phyloP scores from a whole-genome alignment of 1,284 basidiomycete species.

The Cryptococcus sp. region DNA sequence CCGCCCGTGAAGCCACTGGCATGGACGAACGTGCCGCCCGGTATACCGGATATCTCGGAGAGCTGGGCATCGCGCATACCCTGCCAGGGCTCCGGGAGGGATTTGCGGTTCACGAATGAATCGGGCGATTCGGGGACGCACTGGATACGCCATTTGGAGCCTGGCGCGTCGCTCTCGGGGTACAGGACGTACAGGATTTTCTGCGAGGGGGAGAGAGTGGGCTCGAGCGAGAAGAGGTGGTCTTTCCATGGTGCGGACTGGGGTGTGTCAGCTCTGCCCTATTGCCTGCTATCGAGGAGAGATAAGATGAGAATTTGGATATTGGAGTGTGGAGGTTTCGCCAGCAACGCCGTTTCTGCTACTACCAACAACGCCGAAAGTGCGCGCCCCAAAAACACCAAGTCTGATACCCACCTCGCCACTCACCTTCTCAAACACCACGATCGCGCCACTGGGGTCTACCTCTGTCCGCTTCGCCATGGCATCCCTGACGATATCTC shows the following conservation, averaged over 20 bases:
- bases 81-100: constrained; percentile 89
- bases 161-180: constrained; percentile 67
- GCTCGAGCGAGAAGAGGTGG: constrained; percentile 86
- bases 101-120: constrained; percentile 87
- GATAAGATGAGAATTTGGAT: neutral
- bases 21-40: constrained; percentile 88
- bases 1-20: constrained; percentile 96
- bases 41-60: constrained; percentile 72
- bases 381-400: neutral
- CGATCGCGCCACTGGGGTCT: constrained; percentile 72
- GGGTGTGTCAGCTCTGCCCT: neutral
- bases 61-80: constrained; percentile 84
- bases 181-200: constrained; percentile 78
- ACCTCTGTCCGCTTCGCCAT: constrained; percentile 65
- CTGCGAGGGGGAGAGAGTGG: constrained; percentile 30
- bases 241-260: constrained; percentile 63
- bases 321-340: neutral
- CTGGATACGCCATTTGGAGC: constrained; percentile 86
- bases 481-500: constrained; percentile 73
- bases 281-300: neutral
- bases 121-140: constrained; percentile 81
- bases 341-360: no score
- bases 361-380: no score
- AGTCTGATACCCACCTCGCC: neutral
- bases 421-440: constrained; percentile 75